phyloP scores from a whole-genome alignment of 805 yeast species.

The Lachancea waltii region DNA sequence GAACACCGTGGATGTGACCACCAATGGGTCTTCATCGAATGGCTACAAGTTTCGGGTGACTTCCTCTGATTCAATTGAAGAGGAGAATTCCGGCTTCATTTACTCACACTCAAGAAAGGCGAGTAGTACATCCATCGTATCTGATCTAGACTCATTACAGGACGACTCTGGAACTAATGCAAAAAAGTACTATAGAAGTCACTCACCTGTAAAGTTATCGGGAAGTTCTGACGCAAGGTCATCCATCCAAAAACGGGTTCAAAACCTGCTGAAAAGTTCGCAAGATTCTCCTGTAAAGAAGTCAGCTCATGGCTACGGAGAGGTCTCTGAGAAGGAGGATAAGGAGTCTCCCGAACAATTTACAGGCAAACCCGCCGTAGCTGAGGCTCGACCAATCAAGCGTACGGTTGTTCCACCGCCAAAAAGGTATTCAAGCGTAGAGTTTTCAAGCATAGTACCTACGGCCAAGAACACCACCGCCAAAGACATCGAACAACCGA shows the following conservation, averaged over 20 bases:
- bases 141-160: slow-evolving; percentile 11
- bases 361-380: too few relatives aligned
- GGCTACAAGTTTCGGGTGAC: slow-evolving; percentile 3
- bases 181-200: slow-evolving; percentile 8
- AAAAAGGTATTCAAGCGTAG: slow-evolving; percentile 24
- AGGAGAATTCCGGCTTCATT: background rate
- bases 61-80: slow-evolving; percentile 9
- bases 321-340: slow-evolving; percentile 43
- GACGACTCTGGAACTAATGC: slow-evolving; percentile 6
- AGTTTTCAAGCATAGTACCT: slow-evolving; percentile 5
- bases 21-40: background rate
- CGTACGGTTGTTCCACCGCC: too few relatives aligned
- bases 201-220: slow-evolving; percentile 9
- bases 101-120: slow-evolving; percentile 4
- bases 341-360: background rate
- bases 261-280: slow-evolving; percentile 37
- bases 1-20: slow-evolving; percentile 1
- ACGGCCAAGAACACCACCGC: slow-evolving; percentile 12
- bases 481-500: slow-evolving; percentile 36
- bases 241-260: slow-evolving; percentile 52
- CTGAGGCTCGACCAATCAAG: too few relatives aligned
- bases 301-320: slow-evolving; percentile 80
- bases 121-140: slow-evolving; percentile 7
- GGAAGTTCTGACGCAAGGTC: slow-evolving; percentile 4
- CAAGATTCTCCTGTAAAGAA: slow-evolving; percentile 39